Percentiles rank a stretch among this genome's conserved stretches.
Conservation (phyloP, 352 stramenopile species). For the Phytopythium mirpurense region DNA sequence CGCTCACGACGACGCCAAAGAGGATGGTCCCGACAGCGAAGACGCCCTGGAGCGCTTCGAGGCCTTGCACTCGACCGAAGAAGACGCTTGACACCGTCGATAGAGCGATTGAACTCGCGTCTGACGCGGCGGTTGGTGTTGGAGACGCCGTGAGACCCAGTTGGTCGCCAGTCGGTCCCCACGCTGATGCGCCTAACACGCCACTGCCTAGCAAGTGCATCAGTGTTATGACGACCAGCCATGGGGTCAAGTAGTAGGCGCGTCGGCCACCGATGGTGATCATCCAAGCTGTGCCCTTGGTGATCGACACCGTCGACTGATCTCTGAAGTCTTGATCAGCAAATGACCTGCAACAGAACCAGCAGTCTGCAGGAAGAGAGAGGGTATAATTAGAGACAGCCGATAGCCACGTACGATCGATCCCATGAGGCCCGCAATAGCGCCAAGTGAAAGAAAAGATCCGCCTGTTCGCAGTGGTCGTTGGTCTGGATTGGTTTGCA, state of each 20-base stretch:
- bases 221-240: neutral
- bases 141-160: neutral
- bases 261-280: neutral
- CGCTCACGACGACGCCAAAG: constrained; percentile 23
- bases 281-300: too few relatives aligned
- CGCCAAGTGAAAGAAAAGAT: too few relatives aligned
- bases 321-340: too few relatives aligned
- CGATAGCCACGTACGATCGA: too few relatives aligned
- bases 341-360: too few relatives aligned
- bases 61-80: neutral
- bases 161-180: neutral
- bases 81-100: constrained; percentile 19
- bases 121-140: neutral
- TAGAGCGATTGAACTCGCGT: too few relatives aligned
- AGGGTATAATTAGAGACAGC: too few relatives aligned
- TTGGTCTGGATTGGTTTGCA: too few relatives aligned
- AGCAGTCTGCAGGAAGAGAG: too few relatives aligned
- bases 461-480: too few relatives aligned
- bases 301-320: too few relatives aligned
- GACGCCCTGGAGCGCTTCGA: constrained; percentile 8
- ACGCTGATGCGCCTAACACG: neutral
- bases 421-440: too few relatives aligned
- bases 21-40: constrained; percentile 22
- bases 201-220: neutral
- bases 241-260: neutral